These are phyloP conservation scores for Erythrobasidium yunnanense DNA, from an alignment of 768 basidiomycete species.

Conservation along the genomic window DNA sequence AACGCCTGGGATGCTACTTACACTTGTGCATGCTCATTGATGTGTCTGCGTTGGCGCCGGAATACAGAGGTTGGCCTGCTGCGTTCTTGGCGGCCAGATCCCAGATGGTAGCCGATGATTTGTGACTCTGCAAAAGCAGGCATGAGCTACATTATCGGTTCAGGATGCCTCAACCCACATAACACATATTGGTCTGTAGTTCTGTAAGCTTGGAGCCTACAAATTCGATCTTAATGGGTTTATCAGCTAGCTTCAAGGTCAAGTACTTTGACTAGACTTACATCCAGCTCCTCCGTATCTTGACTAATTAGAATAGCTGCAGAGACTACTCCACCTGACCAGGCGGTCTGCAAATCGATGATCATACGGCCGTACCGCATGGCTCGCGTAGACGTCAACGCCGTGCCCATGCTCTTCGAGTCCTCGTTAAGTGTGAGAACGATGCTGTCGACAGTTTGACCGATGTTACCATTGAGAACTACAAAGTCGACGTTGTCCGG, in stretches of 20 bases:
- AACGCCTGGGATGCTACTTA: constrained; percentile 1
- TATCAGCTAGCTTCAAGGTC: too few species aligned
- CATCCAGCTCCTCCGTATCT: constrained; percentile 10
- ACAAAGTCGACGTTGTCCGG: too few species aligned
- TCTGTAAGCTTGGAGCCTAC: not conserved
- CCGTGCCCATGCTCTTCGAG: too few species aligned
- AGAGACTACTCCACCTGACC: constrained; percentile 17
- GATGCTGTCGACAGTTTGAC: too few species aligned
- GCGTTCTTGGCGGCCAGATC: not conserved
- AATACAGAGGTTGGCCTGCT: not conserved
- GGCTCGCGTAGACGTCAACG: too few species aligned
- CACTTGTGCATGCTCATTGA: constrained; percentile 6
- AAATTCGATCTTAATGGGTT: not conserved
- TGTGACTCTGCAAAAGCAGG: not conserved
- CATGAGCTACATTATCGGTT: too few species aligned
- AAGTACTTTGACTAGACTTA: too few species aligned
- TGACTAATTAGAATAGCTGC: constrained; percentile 14
- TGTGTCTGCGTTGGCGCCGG: not conserved
- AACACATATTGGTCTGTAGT: not conserved
- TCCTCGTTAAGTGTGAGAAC: too few species aligned
- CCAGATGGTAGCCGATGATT: not conserved
- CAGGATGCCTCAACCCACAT: too few species aligned
- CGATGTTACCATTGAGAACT: too few species aligned
- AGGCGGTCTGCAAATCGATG: constrained; percentile 18
- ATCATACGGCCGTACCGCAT: constrained; percentile 5